phyloP scores from a whole-genome alignment of 257 asterid genomes.

The Nicotiana noctiflora region DNA sequence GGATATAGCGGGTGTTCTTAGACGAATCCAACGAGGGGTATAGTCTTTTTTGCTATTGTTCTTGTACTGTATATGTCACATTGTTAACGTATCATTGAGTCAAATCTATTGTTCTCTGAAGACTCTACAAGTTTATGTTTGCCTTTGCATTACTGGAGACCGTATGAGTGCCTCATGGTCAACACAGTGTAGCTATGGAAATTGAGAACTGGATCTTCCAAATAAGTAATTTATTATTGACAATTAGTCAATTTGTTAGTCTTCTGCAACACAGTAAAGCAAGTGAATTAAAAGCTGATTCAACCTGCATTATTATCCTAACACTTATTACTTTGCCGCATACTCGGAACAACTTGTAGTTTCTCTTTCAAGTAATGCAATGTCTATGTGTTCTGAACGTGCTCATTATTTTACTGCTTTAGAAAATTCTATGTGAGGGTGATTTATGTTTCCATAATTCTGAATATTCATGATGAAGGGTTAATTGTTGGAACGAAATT shows the following conservation, averaged over 20 bases:
- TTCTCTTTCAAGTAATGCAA: not conserved
- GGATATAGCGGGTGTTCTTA: conserved; percentile 90
- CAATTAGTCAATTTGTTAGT: not conserved
- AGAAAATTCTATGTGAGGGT: not conserved
- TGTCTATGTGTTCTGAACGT: not conserved
- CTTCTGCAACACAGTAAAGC: not conserved
- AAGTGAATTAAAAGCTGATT: not conserved
- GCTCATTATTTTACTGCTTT: not conserved
- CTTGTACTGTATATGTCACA: conserved; percentile 10
- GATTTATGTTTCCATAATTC: not conserved
- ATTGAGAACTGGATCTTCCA: not conserved
- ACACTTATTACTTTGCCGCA: not conserved
- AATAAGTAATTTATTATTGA: not conserved
- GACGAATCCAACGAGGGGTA: conserved; percentile 98
- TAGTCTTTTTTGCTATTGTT: conserved; percentile 4
- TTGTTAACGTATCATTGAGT: conserved; percentile 2
- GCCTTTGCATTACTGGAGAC: not conserved
- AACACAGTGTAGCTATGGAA: not conserved
- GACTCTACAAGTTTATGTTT: not conserved
- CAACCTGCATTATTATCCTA: not conserved
- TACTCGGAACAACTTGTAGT: not conserved
- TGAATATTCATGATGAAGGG: not conserved
- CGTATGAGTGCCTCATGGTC: not conserved
- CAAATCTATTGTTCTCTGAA: not conserved
- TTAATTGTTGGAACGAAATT: not conserved